These are phyloP conservation scores for Stentor coeruleus DNA, from an alignment of 73 alveolate species.

Conservation along the genomic window DNA sequence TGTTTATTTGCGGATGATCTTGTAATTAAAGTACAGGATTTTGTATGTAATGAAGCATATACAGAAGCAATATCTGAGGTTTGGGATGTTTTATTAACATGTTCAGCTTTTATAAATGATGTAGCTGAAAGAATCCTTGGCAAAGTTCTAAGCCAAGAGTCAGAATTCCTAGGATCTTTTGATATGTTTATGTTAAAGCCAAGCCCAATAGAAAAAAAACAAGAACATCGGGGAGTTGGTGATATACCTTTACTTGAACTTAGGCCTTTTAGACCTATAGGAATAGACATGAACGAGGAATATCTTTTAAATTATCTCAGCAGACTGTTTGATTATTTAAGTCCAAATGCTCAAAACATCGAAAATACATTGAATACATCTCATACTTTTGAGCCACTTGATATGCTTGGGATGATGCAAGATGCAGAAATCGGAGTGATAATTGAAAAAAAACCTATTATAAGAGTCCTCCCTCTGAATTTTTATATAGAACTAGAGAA, in stretches of 20 bases:
- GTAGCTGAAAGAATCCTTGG: not conserved
- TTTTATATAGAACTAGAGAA: not conserved
- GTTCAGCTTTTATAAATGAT: not conserved
- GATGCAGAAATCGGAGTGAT: not conserved
- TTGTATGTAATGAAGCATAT: not conserved
- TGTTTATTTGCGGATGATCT: not conserved
- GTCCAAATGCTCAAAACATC: not conserved
- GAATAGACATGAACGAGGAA: not conserved
- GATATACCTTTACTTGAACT: not conserved
- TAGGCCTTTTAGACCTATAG: not conserved
- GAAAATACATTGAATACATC: conserved; percentile 33
- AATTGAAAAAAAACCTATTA: not conserved
- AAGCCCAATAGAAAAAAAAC: not conserved
- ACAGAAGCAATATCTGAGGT: not conserved
- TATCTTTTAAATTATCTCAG: not conserved
- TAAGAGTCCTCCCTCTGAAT: not conserved
- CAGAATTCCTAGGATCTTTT: not conserved
- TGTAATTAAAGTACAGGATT: not conserved
- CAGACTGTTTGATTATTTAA: not conserved
- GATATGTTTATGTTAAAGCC: too few species aligned
- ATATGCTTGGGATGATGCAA: not conserved
- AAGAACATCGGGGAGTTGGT: too few species aligned
- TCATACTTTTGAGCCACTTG: conserved; percentile 35
- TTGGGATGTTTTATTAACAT: not conserved
- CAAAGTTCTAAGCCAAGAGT: not conserved